phyloP scores from a whole-genome alignment of 2,329 filamentous ascomycete genomes.

The Myriosclerotinia duriaeana region DNA sequence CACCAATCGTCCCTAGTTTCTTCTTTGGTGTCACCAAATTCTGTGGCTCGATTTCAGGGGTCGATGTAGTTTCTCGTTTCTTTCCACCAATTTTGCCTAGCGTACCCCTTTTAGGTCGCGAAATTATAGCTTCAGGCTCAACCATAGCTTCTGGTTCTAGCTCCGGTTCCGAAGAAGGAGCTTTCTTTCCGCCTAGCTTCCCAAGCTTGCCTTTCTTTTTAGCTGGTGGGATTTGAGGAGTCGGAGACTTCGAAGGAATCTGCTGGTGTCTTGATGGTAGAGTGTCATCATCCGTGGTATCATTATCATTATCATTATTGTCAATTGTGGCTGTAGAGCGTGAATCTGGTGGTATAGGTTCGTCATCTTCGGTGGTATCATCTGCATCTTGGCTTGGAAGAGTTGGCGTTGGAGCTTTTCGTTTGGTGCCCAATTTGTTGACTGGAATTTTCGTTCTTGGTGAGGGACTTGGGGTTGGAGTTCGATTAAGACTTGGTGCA shows the following conservation, averaged over 20 bases:
- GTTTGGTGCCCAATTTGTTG: conserved; percentile 26
- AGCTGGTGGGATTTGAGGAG: not conserved
- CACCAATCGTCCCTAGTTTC: conserved; percentile 34
- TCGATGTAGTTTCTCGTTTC: conserved; percentile 28
- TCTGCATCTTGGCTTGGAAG: conserved; percentile 1
- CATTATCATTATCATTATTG: conserved; percentile 20
- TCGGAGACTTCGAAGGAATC: conserved; percentile 13
- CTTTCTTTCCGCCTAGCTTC: conserved; percentile 32
- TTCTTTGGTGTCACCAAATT: conserved; percentile 26
- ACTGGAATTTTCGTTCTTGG: conserved; percentile 14
- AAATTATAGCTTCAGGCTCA: conserved; percentile 14
- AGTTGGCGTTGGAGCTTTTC: conserved; percentile 10
- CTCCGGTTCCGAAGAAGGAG: conserved; percentile 19
- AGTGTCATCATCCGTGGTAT: conserved; percentile 27
- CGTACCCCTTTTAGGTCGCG: conserved; percentile 27
- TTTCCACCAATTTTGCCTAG: conserved; percentile 37
- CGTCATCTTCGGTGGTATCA: conserved; percentile 23
- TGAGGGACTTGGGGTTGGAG: not conserved
- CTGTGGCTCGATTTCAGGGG: conserved; percentile 25
- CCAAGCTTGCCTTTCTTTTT: conserved; percentile 29
- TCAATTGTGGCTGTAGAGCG: not conserved
- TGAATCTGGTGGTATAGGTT: not conserved
- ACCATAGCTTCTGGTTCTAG: conserved; percentile 12
- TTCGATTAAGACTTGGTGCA: not conserved
- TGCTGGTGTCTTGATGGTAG: conserved; percentile 8